Percentiles rank a stretch among this genome's conserved stretches.
phyloP scores from a whole-genome alignment of 441 rosid species.

The Adansonia rubrostipa region DNA sequence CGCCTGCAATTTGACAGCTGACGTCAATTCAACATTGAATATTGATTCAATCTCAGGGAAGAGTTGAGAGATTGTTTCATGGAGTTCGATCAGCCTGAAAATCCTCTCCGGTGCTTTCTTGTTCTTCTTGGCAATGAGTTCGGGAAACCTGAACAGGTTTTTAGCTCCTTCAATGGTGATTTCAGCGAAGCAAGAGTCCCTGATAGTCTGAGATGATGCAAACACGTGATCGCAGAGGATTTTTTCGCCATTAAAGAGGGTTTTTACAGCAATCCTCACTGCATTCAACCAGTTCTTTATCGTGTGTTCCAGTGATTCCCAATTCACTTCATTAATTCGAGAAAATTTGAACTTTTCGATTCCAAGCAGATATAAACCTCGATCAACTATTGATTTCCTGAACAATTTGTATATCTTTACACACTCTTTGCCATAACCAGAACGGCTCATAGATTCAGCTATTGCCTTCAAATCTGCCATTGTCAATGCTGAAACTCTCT shows the following conservation, averaged over 20 bases:
- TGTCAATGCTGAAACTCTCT: slow-evolving; percentile 42
- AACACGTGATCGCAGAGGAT: slow-evolving; percentile 58
- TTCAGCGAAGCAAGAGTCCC: slow-evolving; percentile 61
- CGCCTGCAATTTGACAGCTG: slow-evolving; percentile 51
- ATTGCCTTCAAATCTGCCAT: slow-evolving; percentile 59
- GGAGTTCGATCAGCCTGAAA: slow-evolving; percentile 52
- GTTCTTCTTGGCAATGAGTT: slow-evolving; percentile 50
- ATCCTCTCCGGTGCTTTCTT: slow-evolving; percentile 41
- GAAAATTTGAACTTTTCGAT: slow-evolving; percentile 47
- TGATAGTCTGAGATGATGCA: slow-evolving; percentile 44
- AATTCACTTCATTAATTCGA: slow-evolving; percentile 40
- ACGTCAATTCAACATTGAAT: slow-evolving; percentile 48
- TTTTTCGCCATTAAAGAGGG: slow-evolving; percentile 55
- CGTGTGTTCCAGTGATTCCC: slow-evolving; percentile 40
- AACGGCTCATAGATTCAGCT: slow-evolving; percentile 61
- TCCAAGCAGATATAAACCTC: slow-evolving; percentile 55
- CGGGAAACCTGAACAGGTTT: slow-evolving; percentile 58
- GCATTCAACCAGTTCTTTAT: slow-evolving; percentile 60
- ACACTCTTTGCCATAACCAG: slow-evolving; percentile 65
- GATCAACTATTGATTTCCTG: slow-evolving; percentile 58
- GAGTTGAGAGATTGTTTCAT: slow-evolving; percentile 44
- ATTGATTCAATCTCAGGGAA: slow-evolving; percentile 56
- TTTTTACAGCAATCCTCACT: slow-evolving; percentile 45
- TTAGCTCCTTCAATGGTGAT: slow-evolving; percentile 53
- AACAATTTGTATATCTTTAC: slow-evolving; percentile 46